phyloP scores from a whole-genome alignment of 73 alveolate genomes.

The Paramecium octaurelia region DNA sequence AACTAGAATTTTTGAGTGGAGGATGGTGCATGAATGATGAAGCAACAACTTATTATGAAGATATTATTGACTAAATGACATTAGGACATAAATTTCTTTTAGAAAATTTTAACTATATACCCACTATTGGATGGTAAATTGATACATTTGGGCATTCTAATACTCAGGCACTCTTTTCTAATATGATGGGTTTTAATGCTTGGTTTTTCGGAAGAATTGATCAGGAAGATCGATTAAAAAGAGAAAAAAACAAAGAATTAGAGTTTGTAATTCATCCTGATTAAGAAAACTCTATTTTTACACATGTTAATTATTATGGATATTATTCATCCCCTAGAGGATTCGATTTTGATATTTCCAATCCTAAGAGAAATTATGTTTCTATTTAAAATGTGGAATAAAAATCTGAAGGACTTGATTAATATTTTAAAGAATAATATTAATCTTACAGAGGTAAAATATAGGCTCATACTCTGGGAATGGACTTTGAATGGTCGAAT shows the following conservation, averaged over 20 bases:
- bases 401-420: constrained; percentile 20
- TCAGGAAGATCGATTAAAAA: constrained; percentile 73
- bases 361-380: not conserved
- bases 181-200: constrained; percentile 93
- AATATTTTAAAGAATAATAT: constrained; percentile 1
- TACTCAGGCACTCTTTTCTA: constrained; percentile 82
- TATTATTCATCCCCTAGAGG: constrained; percentile 59
- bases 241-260: constrained; percentile 76
- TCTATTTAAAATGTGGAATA: not conserved
- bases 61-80: constrained; percentile 85
- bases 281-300: constrained; percentile 25
- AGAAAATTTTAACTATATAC: constrained; percentile 77
- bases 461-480: constrained; percentile 66
- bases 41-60: constrained; percentile 90
- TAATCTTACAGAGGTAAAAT: constrained; percentile 62
- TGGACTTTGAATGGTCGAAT: constrained; percentile 69
- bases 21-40: constrained; percentile 98
- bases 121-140: constrained; percentile 91
- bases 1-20: constrained; percentile 85
- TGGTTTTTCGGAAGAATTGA: constrained; percentile 91
- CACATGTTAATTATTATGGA: constrained; percentile 50
- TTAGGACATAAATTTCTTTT: constrained; percentile 85
- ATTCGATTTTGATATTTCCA: not conserved
- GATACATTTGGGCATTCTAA: constrained; percentile 95
- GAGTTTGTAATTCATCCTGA: constrained; percentile 75